phyloP scores from a whole-genome alignment of 2,329 filamentous ascomycete genomes.

The Septoria petroselini region DNA sequence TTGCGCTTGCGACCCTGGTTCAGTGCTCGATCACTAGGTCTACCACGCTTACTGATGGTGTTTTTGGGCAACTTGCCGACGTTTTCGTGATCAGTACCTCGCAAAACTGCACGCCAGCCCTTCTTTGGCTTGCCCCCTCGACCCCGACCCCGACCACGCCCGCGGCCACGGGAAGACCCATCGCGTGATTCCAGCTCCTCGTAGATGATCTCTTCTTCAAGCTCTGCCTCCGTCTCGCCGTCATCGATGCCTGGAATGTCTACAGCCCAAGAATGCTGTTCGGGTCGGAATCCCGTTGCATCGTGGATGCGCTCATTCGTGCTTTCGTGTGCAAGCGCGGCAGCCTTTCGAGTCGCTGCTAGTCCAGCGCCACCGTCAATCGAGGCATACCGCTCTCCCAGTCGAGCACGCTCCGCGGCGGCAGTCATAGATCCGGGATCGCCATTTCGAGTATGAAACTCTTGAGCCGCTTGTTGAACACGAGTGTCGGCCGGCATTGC shows the following conservation, averaged over 20 bases:
- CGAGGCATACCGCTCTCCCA: background rate
- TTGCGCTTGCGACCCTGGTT: conserved; percentile 38
- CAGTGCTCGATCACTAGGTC: conserved; percentile 26
- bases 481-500: conserved; percentile 2
- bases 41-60: conserved; percentile 11
- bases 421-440: conserved; percentile 13
- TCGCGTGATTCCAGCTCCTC: conserved; percentile 7
- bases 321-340: conserved; percentile 2
- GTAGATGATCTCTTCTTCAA: conserved; percentile 7
- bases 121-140: conserved; percentile 28
- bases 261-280: conserved; percentile 9
- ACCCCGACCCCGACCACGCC: conserved; percentile 19
- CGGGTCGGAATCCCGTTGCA: conserved; percentile 5
- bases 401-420: background rate
- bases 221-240: conserved; percentile 9
- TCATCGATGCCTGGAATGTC: conserved; percentile 11
- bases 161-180: conserved; percentile 5
- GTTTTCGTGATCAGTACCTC: conserved; percentile 37
- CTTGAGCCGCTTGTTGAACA: conserved; percentile 14
- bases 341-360: conserved; percentile 5
- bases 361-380: conserved; percentile 12
- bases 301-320: conserved; percentile 4
- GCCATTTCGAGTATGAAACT: conserved; percentile 21
- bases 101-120: conserved; percentile 36
- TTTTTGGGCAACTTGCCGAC: conserved; percentile 18